phyloP scores from a whole-genome alignment of 2,329 filamentous ascomycete genomes.

The Verticillium nonalfalfae region DNA sequence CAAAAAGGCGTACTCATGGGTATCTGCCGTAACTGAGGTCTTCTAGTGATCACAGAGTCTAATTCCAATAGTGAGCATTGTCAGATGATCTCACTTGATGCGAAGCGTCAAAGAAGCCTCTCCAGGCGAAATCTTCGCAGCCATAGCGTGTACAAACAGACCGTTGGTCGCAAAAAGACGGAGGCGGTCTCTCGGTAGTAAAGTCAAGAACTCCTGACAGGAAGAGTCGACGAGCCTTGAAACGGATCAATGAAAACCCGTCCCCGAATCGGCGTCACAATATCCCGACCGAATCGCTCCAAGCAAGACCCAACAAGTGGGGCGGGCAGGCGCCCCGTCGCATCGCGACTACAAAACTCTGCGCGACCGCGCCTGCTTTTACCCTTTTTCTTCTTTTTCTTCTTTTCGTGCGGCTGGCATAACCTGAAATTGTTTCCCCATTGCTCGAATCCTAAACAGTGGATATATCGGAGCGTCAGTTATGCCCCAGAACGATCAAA shows the following conservation, averaged over 20 bases:
- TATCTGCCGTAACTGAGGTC: too few relatives aligned
- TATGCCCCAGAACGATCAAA: conserved; percentile 69
- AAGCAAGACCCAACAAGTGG: not conserved
- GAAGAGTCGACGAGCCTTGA: too few relatives aligned
- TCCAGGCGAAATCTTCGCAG: too few relatives aligned
- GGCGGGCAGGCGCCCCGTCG: not conserved
- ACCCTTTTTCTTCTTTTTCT: conserved; percentile 39
- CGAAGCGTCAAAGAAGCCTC: too few relatives aligned
- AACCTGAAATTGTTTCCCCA: conserved; percentile 63
- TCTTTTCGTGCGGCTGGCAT: conserved; percentile 76
- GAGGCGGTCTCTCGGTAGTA: not conserved
- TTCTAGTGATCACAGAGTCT: too few relatives aligned
- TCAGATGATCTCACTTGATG: too few relatives aligned
- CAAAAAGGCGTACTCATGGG: too few relatives aligned
- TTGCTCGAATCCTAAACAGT: conserved; percentile 65
- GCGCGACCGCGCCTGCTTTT: conserved; percentile 8
- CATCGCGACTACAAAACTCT: conserved; percentile 1
- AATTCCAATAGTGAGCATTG: too few relatives aligned
- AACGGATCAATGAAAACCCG: not conserved
- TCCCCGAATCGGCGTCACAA: not conserved
- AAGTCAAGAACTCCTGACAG: too few relatives aligned
- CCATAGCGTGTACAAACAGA: too few relatives aligned
- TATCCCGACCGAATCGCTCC: not conserved
- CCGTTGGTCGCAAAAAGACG: too few relatives aligned
- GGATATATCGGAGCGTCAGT: conserved; percentile 63